These are phyloP conservation scores for Cutaneotrichosporon cavernicola DNA, from an alignment of 1,284 basidiomycete genomes.

Conservation along the genomic window DNA sequence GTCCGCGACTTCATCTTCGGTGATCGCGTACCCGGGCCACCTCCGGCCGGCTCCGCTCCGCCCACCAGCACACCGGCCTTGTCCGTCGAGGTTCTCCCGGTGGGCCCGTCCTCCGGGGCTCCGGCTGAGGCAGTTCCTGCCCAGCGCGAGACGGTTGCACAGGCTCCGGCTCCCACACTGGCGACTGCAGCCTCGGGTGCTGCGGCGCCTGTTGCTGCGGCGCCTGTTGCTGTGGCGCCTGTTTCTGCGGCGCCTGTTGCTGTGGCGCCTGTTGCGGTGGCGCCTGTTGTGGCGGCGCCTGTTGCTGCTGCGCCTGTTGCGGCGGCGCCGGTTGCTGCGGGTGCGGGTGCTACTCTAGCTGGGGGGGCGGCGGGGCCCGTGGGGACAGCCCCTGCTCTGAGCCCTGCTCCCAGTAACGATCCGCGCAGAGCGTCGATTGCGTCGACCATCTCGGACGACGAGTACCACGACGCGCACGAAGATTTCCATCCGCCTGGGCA, in stretches of 20 bases:
- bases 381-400: background rate
- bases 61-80: background rate
- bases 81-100: conserved; percentile 8
- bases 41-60: conserved; percentile 1
- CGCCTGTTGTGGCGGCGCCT: too few relatives aligned
- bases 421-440: background rate
- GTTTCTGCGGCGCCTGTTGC: background rate
- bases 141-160: background rate
- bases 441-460: conserved; percentile 6
- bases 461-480: conserved; percentile 4
- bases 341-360: too few relatives aligned
- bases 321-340: too few relatives aligned
- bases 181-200: background rate
- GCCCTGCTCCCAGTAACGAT: background rate
- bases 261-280: background rate
- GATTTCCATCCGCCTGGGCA: background rate
- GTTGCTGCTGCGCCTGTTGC: too few relatives aligned
- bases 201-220: too few relatives aligned
- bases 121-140: background rate
- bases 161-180: background rate
- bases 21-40: conserved; percentile 32
- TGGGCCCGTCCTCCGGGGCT: background rate
- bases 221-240: too few relatives aligned
- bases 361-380: background rate
- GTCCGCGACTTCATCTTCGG: conserved; percentile 65